Percentiles rank a stretch among this genome's conserved stretches.
Evolutionary conservation across 1,284 basidiomycete genomes (phyloP).

Genomic region (Sanghuangporus baumii): DNA sequence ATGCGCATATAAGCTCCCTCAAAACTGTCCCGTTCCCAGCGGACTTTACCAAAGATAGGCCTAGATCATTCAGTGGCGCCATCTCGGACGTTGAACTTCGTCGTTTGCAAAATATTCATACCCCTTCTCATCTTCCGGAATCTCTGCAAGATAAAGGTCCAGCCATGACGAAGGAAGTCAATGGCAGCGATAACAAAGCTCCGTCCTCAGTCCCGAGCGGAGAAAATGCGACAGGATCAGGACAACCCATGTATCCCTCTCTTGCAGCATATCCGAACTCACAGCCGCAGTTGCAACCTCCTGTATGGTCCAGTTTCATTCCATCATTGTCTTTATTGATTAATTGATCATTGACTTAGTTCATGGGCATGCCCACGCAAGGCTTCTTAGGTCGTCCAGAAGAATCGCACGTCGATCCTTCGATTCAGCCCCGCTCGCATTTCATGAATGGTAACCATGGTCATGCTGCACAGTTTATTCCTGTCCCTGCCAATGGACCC

Average conservation of each 20-base stretch:
- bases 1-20: constrained; percentile 45
- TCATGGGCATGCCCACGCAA: constrained; percentile 19
- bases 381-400: constrained; percentile 38
- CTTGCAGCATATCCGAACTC: constrained; percentile 38
- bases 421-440: constrained; percentile 44
- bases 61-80: constrained; percentile 74
- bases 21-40: constrained; percentile 42
- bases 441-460: constrained; percentile 4
- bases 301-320: not conserved
- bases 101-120: constrained; percentile 55
- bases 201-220: constrained; percentile 43
- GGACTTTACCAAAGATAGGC: constrained; percentile 62
- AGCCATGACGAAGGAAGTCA: constrained; percentile 13
- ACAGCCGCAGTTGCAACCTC: constrained; percentile 30
- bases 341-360: not conserved
- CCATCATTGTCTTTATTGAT: not conserved
- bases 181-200: constrained; percentile 24
- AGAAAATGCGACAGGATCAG: constrained; percentile 35
- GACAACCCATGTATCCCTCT: constrained; percentile 69
- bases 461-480: constrained; percentile 24
- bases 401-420: constrained; percentile 55
- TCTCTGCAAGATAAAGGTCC: constrained; percentile 16
- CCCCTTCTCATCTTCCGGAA: constrained; percentile 15
- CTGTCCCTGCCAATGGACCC: constrained; percentile 27
- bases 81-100: constrained; percentile 65